A percentile compares a stretch with the other conserved stretches of the same genome.
phyloP scores from a whole-genome alignment of 2,329 filamentous ascomycete genomes.

The Chaetomium sp. region DNA sequence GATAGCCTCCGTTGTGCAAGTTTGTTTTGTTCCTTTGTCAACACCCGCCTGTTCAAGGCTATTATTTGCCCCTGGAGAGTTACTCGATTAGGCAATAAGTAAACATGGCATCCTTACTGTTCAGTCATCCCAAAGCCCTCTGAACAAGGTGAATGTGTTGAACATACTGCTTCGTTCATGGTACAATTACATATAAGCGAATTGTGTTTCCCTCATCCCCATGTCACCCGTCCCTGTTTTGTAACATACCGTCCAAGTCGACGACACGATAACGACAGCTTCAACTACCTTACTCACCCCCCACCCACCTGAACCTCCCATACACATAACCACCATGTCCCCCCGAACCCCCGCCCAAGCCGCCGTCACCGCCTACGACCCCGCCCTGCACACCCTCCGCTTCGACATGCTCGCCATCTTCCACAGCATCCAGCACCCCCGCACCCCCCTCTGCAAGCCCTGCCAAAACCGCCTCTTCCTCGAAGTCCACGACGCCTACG shows the following conservation, averaged over 20 bases:
- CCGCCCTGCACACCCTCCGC: neutral
- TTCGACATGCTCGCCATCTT: neutral
- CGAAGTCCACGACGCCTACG: neutral
- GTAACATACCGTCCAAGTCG: neutral
- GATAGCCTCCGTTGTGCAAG: no score
- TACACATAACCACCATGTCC: neutral
- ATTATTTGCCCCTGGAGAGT: neutral
- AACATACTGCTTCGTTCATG: neutral
- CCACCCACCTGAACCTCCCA: neutral
- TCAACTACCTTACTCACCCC: neutral
- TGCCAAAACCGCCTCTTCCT: neutral
- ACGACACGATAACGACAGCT: neutral
- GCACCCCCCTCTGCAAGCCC: neutral
- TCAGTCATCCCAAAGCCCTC: neutral
- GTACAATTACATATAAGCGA: neutral
- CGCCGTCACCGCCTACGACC: neutral
- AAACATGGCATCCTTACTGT: neutral
- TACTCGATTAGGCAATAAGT: neutral
- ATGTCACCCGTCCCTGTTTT: neutral
- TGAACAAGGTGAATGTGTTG: neutral
- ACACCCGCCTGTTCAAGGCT: neutral
- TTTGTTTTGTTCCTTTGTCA: neutral
- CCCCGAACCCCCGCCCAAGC: neutral
- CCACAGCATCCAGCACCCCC: neutral
- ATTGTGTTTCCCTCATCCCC: neutral